These are phyloP conservation scores for Coriaria nepalensis DNA, from an alignment of 306 rosid species.

Conservation along the genomic window DNA sequence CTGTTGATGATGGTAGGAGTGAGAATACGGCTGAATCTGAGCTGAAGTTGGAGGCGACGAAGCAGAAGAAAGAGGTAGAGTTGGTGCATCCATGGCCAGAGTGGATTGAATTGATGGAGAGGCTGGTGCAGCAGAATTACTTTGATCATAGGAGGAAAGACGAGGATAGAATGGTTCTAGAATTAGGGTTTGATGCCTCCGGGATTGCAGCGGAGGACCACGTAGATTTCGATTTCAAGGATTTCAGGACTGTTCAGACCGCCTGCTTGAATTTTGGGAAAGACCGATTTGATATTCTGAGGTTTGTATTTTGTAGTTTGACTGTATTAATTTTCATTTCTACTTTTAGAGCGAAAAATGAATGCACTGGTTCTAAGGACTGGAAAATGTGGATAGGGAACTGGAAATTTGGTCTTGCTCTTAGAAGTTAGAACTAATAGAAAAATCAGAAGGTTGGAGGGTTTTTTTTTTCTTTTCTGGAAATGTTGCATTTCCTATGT, in stretches of 20 bases:
- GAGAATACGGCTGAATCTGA: not conserved
- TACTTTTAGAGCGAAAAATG: no score
- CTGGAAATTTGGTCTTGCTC: no score
- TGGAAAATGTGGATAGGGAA: not conserved
- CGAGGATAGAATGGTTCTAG: conserved; percentile 61
- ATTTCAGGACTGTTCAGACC: conserved; percentile 51
- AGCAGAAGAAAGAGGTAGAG: conserved; percentile 34
- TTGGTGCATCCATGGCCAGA: conserved; percentile 95
- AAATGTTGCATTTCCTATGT: no score
- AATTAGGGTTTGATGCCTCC: conserved; percentile 37
- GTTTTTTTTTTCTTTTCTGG: no score
- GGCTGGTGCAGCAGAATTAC: conserved; percentile 79
- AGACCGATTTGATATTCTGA: conserved; percentile 78
- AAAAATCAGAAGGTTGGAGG: not conserved
- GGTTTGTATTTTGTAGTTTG: conserved; percentile 35
- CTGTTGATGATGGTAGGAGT: not conserved
- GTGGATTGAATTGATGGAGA: conserved; percentile 91
- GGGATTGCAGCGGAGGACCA: conserved; percentile 14
- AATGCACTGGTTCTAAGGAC: not conserved
- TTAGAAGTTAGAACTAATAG: not conserved
- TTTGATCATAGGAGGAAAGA: conserved; percentile 69
- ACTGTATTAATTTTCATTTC: not conserved
- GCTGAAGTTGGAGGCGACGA: not conserved
- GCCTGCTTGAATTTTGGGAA: conserved; percentile 83
- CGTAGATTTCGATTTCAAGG: conserved; percentile 44